These are phyloP conservation scores for Russula ochroleuca DNA, from an alignment of 768 basidiomycete species.

Conservation along the genomic window DNA sequence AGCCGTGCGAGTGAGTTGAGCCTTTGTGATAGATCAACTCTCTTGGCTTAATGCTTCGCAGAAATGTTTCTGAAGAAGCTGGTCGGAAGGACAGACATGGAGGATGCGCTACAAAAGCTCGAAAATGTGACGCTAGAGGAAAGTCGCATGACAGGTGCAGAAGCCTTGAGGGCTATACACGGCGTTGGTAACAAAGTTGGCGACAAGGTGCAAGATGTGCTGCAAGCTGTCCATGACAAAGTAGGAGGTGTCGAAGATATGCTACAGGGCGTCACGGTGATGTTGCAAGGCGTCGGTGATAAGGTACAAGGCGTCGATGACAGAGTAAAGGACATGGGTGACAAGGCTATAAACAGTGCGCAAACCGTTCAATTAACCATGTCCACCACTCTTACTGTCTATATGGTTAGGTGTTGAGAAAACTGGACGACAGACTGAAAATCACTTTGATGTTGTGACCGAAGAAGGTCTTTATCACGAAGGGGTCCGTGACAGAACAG, in stretches of 20 bases:
- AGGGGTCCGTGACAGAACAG: neutral
- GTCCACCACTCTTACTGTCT: neutral
- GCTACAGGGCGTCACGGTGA: no score
- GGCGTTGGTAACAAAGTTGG: neutral
- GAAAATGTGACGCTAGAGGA: slow-evolving; percentile 6
- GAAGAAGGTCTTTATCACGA: neutral
- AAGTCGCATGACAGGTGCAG: neutral
- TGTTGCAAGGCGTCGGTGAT: no score
- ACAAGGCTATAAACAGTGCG: neutral
- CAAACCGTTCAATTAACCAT: neutral
- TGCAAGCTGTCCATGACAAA: neutral
- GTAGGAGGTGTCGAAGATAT: neutral
- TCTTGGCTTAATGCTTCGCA: neutral
- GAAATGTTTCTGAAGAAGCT: neutral
- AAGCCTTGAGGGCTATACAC: neutral
- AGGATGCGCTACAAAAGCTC: neutral
- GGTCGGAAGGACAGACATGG: neutral
- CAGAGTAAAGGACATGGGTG: neutral
- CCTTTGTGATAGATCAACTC: no score
- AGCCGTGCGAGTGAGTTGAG: neutral
- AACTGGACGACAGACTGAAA: neutral
- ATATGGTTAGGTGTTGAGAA: neutral
- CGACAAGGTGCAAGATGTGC: neutral
- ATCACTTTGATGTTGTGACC: neutral
- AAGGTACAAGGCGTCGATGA: neutral